phyloP scores from a whole-genome alignment of 2,329 filamentous ascomycete genomes.

The Scedosporium aurantiacum region DNA sequence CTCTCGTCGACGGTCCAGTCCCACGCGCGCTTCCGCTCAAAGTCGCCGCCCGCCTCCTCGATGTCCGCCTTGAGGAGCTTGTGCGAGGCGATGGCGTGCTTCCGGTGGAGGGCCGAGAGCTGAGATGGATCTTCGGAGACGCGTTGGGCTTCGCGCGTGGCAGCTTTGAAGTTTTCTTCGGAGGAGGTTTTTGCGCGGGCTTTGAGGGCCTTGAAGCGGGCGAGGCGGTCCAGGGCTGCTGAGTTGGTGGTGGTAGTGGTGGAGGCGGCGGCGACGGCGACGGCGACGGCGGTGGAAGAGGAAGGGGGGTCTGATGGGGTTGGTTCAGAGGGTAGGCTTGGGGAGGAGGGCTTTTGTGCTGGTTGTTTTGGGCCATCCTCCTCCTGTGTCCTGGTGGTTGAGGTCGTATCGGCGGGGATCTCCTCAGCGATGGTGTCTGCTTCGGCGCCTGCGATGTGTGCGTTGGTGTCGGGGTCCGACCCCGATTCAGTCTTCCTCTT shows the following conservation, averaged over 20 bases:
- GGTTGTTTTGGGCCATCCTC: not conserved
- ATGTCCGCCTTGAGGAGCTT: constrained; percentile 90
- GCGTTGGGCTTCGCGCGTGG: constrained; percentile 70
- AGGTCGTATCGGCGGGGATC: constrained; percentile 2
- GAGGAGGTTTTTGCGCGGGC: constrained; percentile 65
- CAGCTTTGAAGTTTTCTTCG: constrained; percentile 70
- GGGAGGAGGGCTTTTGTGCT: constrained; percentile 4
- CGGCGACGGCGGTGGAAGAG: constrained; percentile 8
- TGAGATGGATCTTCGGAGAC: constrained; percentile 66
- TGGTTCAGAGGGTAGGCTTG: constrained; percentile 8
- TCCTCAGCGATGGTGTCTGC: not conserved
- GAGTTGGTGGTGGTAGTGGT: not conserved
- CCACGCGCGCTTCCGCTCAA: constrained; percentile 96
- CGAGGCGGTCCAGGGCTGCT: constrained; percentile 52
- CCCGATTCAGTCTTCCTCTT: constrained; percentile 1
- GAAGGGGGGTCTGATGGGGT: constrained; percentile 9
- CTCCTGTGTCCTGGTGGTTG: not conserved
- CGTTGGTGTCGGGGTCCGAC: not conserved
- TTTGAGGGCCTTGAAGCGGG: constrained; percentile 79
- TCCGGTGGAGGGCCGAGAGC: constrained; percentile 68
- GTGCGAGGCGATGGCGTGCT: constrained; percentile 77
- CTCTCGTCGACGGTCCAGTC: constrained; percentile 96
- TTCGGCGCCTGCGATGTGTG: constrained; percentile 9
- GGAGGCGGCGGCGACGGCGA: constrained; percentile 25
- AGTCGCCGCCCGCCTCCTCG: constrained; percentile 76